Conservation (phyloP, 495 filamentous ascomycete species). For the Parathielavia appendiculata region DNA sequence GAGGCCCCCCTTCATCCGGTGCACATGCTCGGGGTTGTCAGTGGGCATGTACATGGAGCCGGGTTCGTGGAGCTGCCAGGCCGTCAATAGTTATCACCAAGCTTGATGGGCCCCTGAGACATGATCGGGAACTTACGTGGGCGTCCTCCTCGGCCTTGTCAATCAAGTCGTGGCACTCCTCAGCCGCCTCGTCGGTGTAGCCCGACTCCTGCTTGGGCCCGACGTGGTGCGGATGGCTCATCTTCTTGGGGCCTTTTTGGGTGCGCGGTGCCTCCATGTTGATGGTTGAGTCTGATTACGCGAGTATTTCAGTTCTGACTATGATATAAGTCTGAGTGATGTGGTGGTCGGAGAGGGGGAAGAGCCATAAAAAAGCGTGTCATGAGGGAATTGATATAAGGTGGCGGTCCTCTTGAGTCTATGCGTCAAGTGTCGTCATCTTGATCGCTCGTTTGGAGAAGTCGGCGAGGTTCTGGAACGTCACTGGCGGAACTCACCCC, state of each 20-base stretch:
- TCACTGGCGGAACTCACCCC: slow-evolving; percentile 8
- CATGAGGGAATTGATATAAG: not conserved
- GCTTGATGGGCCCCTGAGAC: not conserved
- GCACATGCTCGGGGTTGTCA: slow-evolving; percentile 5
- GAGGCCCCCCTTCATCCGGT: slow-evolving; percentile 11
- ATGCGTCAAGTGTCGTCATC: slow-evolving; percentile 16
- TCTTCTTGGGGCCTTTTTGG: slow-evolving; percentile 6
- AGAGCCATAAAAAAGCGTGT: not conserved
- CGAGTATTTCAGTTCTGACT: not conserved
- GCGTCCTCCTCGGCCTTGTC: slow-evolving; percentile 30
- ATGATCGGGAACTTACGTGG: slow-evolving; percentile 16
- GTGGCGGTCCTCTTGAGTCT: not conserved
- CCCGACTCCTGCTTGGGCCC: slow-evolving; percentile 20
- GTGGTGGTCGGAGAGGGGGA: not conserved
- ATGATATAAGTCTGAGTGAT: not conserved
- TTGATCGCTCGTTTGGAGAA: slow-evolving; percentile 6
- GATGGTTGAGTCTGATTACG: not conserved
- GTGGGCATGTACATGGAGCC: slow-evolving; percentile 19
- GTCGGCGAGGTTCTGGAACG: not conserved
- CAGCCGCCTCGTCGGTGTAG: slow-evolving; percentile 28
- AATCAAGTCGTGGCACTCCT: slow-evolving; percentile 30
- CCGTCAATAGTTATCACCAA: not conserved
- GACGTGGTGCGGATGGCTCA: slow-evolving; percentile 13
- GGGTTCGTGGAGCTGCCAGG: slow-evolving; percentile 23
- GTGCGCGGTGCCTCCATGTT: slow-evolving; percentile 3